Base-by-base conservation (phyloP, 2,329 filamentous ascomycete species). In the Cryoendolithus antarcticus region DNA sequence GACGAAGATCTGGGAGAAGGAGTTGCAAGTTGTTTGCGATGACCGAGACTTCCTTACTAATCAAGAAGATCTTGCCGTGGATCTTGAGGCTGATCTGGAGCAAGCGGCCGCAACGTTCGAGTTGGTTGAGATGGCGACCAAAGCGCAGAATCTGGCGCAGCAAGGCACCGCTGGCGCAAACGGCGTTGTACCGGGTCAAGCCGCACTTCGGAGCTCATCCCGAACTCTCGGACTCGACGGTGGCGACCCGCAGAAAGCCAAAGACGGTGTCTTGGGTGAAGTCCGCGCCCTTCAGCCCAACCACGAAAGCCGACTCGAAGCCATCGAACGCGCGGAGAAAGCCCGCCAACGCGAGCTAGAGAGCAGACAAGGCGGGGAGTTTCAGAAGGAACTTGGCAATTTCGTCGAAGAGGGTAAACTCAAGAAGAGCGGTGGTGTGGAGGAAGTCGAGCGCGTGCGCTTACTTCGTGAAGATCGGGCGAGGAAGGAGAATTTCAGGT, bases 1-100 rank as follows among this genome's bases (percentile, higher is more conserved):
- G 89, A 95, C 86, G 39, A 95, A 95, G 74, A 93, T 96, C 48
- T 98, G 91, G 91, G 89, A 96, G 72, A 88, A 93, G 63, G 88
- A 96, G 61, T 70, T 98, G 34, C 86, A 96, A 61, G 80, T 89
- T 38, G 89, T 98, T 2, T 96, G 91, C 64, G 86, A 93, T 58
- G 91, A 95, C 55, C 79, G 88, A 49, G 89, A 96, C 56, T 80
- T 95, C 61, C 75, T 98, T 50, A 91, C 86, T 36, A 82, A 96
- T 70, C 89, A 94, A 69, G 91, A 98, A 65, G 91, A 96, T 52
- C 74, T 98, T 45, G 81, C 89, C 48, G 77, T 88, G 33, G 91
- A 98, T 65, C 65, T 98, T 46, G 79, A 91, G 54, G 88, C 95
- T 55, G 91, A 98, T 64, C 69, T 98, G 34, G 88, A 96, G 58